These are phyloP conservation scores for Fusarium illudens DNA, from an alignment of 2,329 filamentous ascomycete species.

Conservation along the genomic window DNA sequence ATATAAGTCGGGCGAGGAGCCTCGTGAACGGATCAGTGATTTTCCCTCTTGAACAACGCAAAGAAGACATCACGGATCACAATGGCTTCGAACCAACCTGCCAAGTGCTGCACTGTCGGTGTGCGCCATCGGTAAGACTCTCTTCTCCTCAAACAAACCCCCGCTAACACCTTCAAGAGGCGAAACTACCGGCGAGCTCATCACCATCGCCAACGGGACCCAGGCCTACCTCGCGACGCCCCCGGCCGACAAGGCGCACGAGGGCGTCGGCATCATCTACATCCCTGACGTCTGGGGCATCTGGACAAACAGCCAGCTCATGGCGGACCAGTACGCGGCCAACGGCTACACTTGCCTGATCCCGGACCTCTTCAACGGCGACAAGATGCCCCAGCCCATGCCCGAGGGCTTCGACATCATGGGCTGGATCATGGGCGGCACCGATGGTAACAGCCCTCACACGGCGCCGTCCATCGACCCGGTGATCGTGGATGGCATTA, in stretches of 20 bases:
- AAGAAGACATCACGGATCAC: neutral
- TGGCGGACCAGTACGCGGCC: constrained; percentile 52
- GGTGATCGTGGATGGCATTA: constrained; percentile 52
- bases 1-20: constrained; percentile 19
- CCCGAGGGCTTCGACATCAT: constrained; percentile 44
- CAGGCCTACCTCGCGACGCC: constrained; percentile 63
- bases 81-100: constrained; percentile 65
- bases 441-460: constrained; percentile 58
- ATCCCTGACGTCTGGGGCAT: constrained; percentile 51
- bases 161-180: constrained; percentile 50
- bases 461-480: constrained; percentile 45
- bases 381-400: constrained; percentile 41
- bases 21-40: neutral
- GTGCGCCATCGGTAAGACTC: constrained; percentile 61
- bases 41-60: neutral
- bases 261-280: constrained; percentile 47
- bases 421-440: constrained; percentile 51
- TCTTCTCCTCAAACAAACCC: neutral
- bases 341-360: constrained; percentile 52
- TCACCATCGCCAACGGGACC: constrained; percentile 56
- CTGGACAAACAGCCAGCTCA: constrained; percentile 52
- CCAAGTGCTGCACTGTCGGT: constrained; percentile 61
- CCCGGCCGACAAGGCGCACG: constrained; percentile 39
- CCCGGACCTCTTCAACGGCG: constrained; percentile 51
- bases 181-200: constrained; percentile 54